Base-by-base conservation (phyloP, 768 basidiomycete genomes). In the Amanita thiersii region DNA sequence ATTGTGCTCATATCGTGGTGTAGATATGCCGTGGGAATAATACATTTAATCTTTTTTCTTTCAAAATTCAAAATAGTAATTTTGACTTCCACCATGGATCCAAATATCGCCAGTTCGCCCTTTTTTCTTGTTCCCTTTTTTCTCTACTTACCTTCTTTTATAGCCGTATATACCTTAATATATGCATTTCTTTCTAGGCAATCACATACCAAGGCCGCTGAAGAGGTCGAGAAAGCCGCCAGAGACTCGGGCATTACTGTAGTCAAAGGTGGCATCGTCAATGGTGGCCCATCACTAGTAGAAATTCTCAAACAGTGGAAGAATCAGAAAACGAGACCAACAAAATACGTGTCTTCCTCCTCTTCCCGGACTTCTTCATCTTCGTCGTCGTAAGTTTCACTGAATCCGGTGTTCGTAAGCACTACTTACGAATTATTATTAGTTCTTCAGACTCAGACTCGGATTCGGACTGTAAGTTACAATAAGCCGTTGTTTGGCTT, bases 91-190 rank as follows among this genome's bases (percentile, higher is more conserved):
- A 12, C 45, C 30, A 72, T 76, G 75, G 76, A 79, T 53, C 63
- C 60, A 29, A 65, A 66, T 56, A 59, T 77, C 24, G 77, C 73
- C 25, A 64, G 80, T 23, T 30, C 7, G 7, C n/a, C 33, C 9
- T 24, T 33, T 18, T 34, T 32, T 18, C 12, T 28, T 5, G 21
- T 19, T 7, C 17, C 36, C n/a, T 17, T 39, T 36, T 28, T 46
- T 14, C 41, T 40, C 40, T 31, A 50, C 39, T 32, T 20, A 37
- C 6, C 40, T 31, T 40, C 28, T 38, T 28, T 31, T 46, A 15
- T 53, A 89, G 88, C 69, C 17, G 81, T 84, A 3, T 92, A 89
- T 66, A 72, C 76, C 50, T 62, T 88, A 37, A 78, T 92, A 44
- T 73, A 88, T 53, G 64, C 75, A 6, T 92, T 91, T 61, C 68